These are phyloP conservation scores for Aspergillus texensis DNA, from an alignment of 2,329 filamentous ascomycete genomes.

Conservation along the genomic window DNA sequence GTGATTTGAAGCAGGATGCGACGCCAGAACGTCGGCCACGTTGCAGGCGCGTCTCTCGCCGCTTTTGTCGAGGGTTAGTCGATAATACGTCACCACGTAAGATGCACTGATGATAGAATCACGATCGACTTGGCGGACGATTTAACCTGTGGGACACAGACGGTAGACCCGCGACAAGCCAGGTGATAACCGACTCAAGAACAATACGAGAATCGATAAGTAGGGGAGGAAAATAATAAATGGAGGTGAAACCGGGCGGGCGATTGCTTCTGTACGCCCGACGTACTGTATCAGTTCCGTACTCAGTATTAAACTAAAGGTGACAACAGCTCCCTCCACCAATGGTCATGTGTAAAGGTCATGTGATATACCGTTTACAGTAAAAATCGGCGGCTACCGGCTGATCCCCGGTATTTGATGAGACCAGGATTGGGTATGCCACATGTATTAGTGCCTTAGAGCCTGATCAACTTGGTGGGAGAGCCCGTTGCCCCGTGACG, in stretches of 20 bases:
- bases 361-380: not conserved
- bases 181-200: constrained; percentile 14
- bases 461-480: constrained; percentile 15
- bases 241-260: constrained; percentile 16
- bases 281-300: constrained; percentile 5
- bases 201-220: constrained; percentile 18
- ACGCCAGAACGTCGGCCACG: constrained; percentile 44
- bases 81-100: constrained; percentile 26
- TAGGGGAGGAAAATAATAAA: constrained; percentile 25
- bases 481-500: constrained; percentile 19
- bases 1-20: constrained; percentile 28
- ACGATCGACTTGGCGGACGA: constrained; percentile 13
- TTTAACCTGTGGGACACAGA: constrained; percentile 9
- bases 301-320: constrained; percentile 5
- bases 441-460: constrained; percentile 19
- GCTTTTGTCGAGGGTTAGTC: constrained; percentile 12
- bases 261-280: constrained; percentile 13
- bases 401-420: constrained; percentile 24
- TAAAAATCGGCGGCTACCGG: constrained; percentile 10
- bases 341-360: not conserved
- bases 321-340: constrained; percentile 3
- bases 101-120: constrained; percentile 11
- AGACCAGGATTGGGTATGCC: constrained; percentile 1
- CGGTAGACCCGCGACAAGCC: constrained; percentile 18
- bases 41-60: constrained; percentile 45